Evolutionary conservation across 2,329 filamentous ascomycete species (phyloP), one percentile per base, ranked within the genome.

Genomic region (Stachybotrys echinatus): DNA sequence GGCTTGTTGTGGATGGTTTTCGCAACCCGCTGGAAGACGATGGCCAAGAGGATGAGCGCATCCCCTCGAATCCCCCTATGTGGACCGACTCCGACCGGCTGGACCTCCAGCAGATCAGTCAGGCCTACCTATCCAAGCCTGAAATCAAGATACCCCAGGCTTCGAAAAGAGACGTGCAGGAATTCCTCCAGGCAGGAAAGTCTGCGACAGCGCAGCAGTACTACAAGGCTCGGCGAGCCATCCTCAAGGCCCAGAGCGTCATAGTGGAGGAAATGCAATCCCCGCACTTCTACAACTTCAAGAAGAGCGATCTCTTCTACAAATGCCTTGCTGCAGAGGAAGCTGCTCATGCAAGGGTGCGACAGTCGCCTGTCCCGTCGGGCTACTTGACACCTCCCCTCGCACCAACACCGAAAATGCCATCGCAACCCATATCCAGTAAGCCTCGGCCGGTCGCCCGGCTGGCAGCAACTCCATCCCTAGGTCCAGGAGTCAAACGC

Each of bases 1-100:
- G 92, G 91, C 85, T 99, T 39, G 94, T 97, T 3, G 94, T 97
- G 6, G 94, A 99, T 69, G 92, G 94, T 0, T 90, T 97, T 59
- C 87, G 95, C 40, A 96, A 95, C 59, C 95, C 94, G 0, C 73
- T 99, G 3, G 94, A 99, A 68, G 89, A 92, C 55, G 79, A 82
- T 60, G 85, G 86, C 34, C 62, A 62, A 12, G 70, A 73, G 19
- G 88, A 94, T 52, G 84, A 82, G 31, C 74, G 85, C 46, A 66
- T 82, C 2, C 80, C 86, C 2, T 72, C 83, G 2, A 78, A 75
- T 23, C 68, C 87, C 18, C 74, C 80, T 3, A 80, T 83, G 47
- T 96, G 91, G 88, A 87, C 84, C 2, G 83, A 92, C 23, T 85
- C 91, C 1, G 92, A 97, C 65, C 81, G 92, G 45, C 83, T 85